phyloP scores from a whole-genome alignment of 768 basidiomycete species.

The Nidula microcarpa region DNA sequence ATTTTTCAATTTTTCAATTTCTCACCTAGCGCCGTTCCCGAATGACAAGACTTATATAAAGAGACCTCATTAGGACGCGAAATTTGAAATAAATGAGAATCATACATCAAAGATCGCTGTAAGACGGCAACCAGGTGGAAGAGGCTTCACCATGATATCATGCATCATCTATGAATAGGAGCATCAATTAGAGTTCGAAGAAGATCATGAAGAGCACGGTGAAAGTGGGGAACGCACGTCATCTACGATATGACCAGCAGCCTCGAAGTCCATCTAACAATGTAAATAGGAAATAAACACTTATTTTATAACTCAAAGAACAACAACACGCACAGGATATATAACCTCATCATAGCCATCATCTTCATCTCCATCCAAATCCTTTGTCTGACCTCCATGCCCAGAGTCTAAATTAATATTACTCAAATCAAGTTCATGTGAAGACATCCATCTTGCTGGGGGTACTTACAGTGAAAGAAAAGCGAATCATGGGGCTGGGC shows the following conservation, averaged over 20 bases:
- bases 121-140: constrained; percentile 87
- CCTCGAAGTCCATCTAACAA: constrained; percentile 49
- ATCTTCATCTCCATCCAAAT: constrained; percentile 76
- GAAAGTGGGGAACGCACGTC: constrained; percentile 53
- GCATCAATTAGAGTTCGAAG: background rate
- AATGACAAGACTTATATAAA: constrained; percentile 91
- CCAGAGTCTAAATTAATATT: constrained; percentile 71
- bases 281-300: too few species aligned
- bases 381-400: constrained; percentile 89
- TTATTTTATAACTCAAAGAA: too few species aligned
- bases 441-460: too few species aligned
- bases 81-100: too few species aligned
- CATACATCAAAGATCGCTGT: constrained; percentile 80
- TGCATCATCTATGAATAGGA: constrained; percentile 58
- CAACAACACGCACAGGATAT: constrained; percentile 68
- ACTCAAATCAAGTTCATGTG: too few species aligned
- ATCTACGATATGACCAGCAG: constrained; percentile 78
- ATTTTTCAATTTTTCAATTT: too few species aligned
- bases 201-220: too few species aligned
- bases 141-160: constrained; percentile 70
- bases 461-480: constrained; percentile 81
- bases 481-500: constrained; percentile 84
- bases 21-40: constrained; percentile 87
- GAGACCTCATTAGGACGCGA: too few species aligned
- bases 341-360: constrained; percentile 90